Conservation (phyloP, 1,284 basidiomycete genomes). For the Hymenochaete sp. region DNA sequence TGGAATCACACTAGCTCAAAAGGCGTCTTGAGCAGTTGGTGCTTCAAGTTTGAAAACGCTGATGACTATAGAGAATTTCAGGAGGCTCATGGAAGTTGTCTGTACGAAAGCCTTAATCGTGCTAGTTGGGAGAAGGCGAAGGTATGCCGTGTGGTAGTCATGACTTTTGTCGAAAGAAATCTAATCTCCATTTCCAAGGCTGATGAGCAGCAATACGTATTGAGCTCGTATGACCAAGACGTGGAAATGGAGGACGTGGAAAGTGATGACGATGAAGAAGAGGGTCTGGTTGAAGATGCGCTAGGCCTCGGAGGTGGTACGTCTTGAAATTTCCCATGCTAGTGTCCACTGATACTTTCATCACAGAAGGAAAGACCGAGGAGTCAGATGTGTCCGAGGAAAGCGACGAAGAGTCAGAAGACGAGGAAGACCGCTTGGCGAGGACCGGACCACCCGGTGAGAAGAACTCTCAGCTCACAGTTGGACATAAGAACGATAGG, state of each 20-base stretch:
- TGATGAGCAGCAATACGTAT: conserved; percentile 74
- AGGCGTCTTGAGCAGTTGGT: conserved; percentile 71
- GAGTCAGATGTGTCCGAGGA: conserved; percentile 40
- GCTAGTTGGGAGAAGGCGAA: conserved; percentile 76
- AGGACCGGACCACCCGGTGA: conserved; percentile 41
- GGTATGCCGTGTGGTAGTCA: conserved; percentile 43
- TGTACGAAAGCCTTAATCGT: conserved; percentile 82
- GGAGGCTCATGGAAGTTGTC: conserved; percentile 56
- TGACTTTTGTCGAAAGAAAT: background rate
- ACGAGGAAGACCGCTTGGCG: conserved; percentile 29
- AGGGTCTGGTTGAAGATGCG: conserved; percentile 56
- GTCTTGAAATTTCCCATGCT: no score
- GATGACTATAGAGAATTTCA: conserved; percentile 61
- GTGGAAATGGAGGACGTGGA: conserved; percentile 77
- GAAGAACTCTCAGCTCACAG: conserved; percentile 82
- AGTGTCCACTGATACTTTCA: conserved; percentile 1
- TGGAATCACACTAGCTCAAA: conserved; percentile 71
- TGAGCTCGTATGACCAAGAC: conserved; percentile 62
- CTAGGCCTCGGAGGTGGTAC: conserved; percentile 36
- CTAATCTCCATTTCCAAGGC: conserved; percentile 27
- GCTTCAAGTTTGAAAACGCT: conserved; percentile 60
- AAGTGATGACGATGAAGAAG: conserved; percentile 51
- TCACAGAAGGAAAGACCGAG: conserved; percentile 32
- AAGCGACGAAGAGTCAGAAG: conserved; percentile 52
- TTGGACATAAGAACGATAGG: conserved; percentile 94